Evolutionary conservation across 371 early-diverging fungal genomes (phyloP).

Genomic region (Actinomucor elegans): DNA sequence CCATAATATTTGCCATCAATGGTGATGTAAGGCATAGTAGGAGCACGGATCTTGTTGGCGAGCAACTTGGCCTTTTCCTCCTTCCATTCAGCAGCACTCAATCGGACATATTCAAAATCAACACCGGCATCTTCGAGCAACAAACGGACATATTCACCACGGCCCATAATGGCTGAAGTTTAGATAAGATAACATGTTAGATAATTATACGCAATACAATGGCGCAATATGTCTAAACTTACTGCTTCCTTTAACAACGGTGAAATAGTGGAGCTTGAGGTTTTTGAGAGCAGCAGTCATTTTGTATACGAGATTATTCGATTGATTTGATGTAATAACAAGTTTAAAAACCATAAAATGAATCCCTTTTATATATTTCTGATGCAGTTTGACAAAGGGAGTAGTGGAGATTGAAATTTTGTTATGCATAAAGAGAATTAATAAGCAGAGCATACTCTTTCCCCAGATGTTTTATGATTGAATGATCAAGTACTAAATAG

Average conservation of each 20-base stretch:
- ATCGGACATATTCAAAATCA: conserved; percentile 23
- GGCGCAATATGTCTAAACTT: conserved; percentile 2
- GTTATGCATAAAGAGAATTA: no score
- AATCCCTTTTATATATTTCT: no score
- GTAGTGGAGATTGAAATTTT: no score
- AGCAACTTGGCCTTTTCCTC: conserved; percentile 13
- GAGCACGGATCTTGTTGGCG: conserved; percentile 1
- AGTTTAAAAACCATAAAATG: no score
- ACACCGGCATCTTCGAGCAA: conserved; percentile 34
- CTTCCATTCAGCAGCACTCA: conserved; percentile 13
- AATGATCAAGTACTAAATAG: no score
- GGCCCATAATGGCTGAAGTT: conserved; percentile 18
- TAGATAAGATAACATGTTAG: no score
- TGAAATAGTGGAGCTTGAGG: conserved; percentile 18
- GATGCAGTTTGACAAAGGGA: no score
- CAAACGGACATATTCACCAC: conserved; percentile 28
- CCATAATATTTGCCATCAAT: conserved; percentile 24
- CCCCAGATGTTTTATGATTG: no score
- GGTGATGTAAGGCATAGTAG: conserved; percentile 26
- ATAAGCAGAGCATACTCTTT: no score
- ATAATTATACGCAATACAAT: background rate
- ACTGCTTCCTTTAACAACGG: conserved; percentile 6
- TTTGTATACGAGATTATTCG: no score
- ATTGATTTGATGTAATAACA: no score
- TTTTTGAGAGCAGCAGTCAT: conserved; percentile 1